A percentile compares a stretch with the other conserved stretches of the same genome.
Evolutionary conservation across 2,329 filamentous ascomycete genomes (phyloP).

Genomic region (Rachicladosporium sp.): DNA sequence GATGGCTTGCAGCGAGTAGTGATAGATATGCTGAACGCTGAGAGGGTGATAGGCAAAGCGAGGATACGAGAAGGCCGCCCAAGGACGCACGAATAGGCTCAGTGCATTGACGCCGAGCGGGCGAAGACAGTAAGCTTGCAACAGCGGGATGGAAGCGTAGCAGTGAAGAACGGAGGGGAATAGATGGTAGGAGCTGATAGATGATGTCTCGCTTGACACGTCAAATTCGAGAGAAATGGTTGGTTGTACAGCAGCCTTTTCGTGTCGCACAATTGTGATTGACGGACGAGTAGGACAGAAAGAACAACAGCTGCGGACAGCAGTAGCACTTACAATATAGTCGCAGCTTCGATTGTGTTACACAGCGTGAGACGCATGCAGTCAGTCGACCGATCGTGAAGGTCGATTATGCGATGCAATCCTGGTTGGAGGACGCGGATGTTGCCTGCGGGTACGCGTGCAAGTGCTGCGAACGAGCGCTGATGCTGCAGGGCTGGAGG

Average conservation of each 20-base stretch:
- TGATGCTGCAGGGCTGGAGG: too few relatives aligned
- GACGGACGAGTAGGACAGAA: slow-evolving; percentile 9
- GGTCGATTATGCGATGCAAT: too few relatives aligned
- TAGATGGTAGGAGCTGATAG: slow-evolving; percentile 2
- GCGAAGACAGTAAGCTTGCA: background rate
- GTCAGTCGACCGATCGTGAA: too few relatives aligned
- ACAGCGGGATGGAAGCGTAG: background rate
- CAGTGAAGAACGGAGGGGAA: background rate
- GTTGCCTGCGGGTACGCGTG: too few relatives aligned
- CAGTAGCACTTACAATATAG: too few relatives aligned
- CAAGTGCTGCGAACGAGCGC: too few relatives aligned
- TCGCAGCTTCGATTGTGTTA: too few relatives aligned
- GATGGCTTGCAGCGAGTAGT: too few relatives aligned
- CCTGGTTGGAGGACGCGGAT: too few relatives aligned
- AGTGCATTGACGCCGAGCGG: background rate
- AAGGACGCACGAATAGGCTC: background rate
- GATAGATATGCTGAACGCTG: background rate
- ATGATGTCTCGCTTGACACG: slow-evolving; percentile 11
- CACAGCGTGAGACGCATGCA: too few relatives aligned
- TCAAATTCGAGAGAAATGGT: slow-evolving; percentile 14
- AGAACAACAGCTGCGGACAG: too few relatives aligned
- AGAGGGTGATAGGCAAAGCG: slow-evolving; percentile 1
- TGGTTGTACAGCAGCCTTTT: slow-evolving; percentile 19
- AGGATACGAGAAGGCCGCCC: background rate
- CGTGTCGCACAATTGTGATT: slow-evolving; percentile 18